Conservation (phyloP, 139 green algal species). For the Chlorella sp. region DNA sequence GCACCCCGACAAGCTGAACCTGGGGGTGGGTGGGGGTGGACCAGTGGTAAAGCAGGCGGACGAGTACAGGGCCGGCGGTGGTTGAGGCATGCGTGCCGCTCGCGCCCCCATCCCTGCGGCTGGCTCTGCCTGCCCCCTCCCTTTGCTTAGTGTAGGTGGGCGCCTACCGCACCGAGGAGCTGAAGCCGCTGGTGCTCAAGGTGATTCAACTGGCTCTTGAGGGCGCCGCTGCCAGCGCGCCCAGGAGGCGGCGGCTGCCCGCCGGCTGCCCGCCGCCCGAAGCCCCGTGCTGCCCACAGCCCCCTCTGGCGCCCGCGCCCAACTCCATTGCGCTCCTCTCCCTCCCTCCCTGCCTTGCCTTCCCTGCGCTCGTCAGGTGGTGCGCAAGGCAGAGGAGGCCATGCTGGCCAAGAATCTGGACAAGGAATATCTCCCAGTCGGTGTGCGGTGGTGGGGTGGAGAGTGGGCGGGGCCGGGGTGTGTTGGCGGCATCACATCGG, state of each 20-base stretch:
- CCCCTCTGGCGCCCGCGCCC: neutral
- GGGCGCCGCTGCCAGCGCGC: no score
- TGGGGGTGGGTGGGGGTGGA: slow-evolving; percentile 65
- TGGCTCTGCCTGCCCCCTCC: no score
- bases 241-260: neutral
- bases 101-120: no score
- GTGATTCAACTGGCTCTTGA: slow-evolving; percentile 80
- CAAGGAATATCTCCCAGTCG: slow-evolving; percentile 84
- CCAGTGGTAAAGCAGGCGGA: no score
- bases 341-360: neutral
- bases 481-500: neutral
- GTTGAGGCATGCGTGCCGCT: no score
- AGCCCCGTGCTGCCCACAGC: no score
- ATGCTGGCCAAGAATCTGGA: slow-evolving; percentile 87
- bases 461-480: no score
- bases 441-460: slow-evolving; percentile 3
- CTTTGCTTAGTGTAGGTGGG: no score
- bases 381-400: slow-evolving; percentile 83
- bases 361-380: neutral
- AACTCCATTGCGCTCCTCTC: neutral
- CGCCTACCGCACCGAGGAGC: slow-evolving; percentile 94
- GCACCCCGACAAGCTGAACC: slow-evolving; percentile 89
- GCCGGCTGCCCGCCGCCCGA: no score
- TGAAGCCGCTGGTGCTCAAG: slow-evolving; percentile 93
- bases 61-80: no score